Conservation (phyloP, 192 early-diverging fungal species). For the Thamnidium elegans region DNA sequence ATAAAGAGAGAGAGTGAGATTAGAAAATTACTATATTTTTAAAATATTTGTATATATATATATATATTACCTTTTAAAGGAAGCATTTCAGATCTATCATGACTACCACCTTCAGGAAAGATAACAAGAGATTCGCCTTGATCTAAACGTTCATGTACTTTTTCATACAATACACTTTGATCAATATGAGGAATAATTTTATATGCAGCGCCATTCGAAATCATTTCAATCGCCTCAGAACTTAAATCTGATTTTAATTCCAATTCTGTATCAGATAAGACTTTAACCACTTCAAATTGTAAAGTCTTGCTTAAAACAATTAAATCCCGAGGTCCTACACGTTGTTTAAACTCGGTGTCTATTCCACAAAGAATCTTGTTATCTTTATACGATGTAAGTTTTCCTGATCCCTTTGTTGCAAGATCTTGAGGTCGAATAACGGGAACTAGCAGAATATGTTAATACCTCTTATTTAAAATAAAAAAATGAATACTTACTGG, state of each 20-base stretch:
- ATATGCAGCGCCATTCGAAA: constrained; percentile 43
- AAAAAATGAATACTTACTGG: constrained; percentile 56
- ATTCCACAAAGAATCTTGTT: constrained; percentile 56
- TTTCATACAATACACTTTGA: constrained; percentile 78
- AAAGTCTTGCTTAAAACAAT: constrained; percentile 45
- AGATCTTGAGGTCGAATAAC: constrained; percentile 92
- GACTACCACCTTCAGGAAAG: constrained; percentile 97
- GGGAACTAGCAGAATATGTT: constrained; percentile 57
- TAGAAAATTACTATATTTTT: not conserved
- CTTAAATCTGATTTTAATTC: constrained; percentile 66
- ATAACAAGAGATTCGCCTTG: constrained; percentile 84
- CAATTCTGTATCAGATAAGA: constrained; percentile 79
- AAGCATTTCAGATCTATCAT: constrained; percentile 92
- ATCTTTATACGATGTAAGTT: constrained; percentile 49
- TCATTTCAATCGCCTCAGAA: constrained; percentile 48
- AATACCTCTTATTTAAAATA: not conserved
- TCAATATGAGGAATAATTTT: constrained; percentile 81
- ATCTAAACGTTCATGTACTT: constrained; percentile 75
- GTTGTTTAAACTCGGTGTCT: constrained; percentile 65
- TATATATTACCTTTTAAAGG: constrained; percentile 75
- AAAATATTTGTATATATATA: constrained; percentile 8
- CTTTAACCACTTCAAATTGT: constrained; percentile 58
- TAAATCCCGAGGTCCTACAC: constrained; percentile 57
- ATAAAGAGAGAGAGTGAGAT: not conserved
- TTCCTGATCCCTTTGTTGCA: constrained; percentile 63